A percentile compares a stretch with the other conserved stretches of the same genome.
Conservation (phyloP, 345 rosid genomes). For the Eucalyptus marginata region DNA sequence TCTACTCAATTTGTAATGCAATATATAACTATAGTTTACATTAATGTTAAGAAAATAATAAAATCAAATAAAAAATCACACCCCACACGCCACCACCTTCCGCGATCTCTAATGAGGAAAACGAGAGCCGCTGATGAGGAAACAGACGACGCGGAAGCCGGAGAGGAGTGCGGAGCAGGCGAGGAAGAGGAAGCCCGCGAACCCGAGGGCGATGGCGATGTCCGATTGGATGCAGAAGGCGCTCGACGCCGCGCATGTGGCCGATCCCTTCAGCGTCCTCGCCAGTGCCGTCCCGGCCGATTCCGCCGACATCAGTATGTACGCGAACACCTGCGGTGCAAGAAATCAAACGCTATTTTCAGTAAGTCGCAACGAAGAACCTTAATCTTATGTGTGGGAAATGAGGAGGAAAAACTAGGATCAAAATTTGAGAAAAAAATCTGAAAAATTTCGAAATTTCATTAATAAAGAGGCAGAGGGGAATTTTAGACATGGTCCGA, state of each 20-base stretch:
- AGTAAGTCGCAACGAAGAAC: background rate
- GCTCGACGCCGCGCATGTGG: conserved; percentile 26
- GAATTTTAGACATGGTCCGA: background rate
- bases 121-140: conserved; percentile 80
- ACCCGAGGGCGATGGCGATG: conserved; percentile 65
- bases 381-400: background rate
- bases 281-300: conserved; percentile 69
- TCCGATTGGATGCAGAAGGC: conserved; percentile 77
- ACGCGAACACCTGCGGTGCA: conserved; percentile 56
- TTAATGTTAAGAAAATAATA: background rate
- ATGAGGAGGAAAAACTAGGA: background rate
- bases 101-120: conserved; percentile 31
- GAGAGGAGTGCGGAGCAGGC: conserved; percentile 67
- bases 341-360: background rate
- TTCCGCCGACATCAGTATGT: conserved; percentile 69
- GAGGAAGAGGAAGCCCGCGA: conserved; percentile 65
- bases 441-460: background rate
- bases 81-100: background rate
- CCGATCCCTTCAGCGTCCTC: conserved; percentile 43
- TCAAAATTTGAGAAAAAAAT: background rate
- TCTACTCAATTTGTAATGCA: background rate
- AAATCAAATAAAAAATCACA: background rate
- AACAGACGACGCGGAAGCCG: conserved; percentile 76
- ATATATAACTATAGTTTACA: background rate
- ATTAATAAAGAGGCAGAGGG: background rate